A percentile compares a stretch with the other conserved stretches of the same genome.
These are phyloP conservation scores for Diddensiella santjacobensis DNA, from an alignment of 805 yeast genomes.

Conservation along the genomic window DNA sequence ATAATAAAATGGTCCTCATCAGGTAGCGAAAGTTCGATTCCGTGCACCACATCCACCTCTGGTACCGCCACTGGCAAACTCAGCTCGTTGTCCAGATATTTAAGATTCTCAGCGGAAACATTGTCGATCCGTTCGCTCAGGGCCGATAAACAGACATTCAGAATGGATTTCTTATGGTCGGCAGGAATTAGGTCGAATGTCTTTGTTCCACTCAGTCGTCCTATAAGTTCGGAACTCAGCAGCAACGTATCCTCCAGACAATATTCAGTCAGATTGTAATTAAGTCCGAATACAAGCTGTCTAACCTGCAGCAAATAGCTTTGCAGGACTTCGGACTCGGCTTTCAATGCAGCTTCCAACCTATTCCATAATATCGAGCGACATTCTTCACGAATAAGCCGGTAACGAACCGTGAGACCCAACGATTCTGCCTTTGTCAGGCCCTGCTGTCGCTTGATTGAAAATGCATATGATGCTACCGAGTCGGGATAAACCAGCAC, in stretches of 20 bases:
- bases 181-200: slow-evolving; percentile 9
- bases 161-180: slow-evolving; percentile 1
- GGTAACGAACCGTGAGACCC: neutral
- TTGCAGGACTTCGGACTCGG: neutral
- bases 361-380: neutral
- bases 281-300: neutral
- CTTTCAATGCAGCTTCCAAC: neutral
- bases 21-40: slow-evolving; percentile 43
- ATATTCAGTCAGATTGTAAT: slow-evolving; percentile 7
- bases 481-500: slow-evolving; percentile 63
- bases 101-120: slow-evolving; percentile 14
- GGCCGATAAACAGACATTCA: slow-evolving; percentile 4
- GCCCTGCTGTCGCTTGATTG: slow-evolving; percentile 36
- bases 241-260: slow-evolving; percentile 5
- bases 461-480: slow-evolving; percentile 59
- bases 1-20: slow-evolving; percentile 47
- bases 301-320: slow-evolving; percentile 1
- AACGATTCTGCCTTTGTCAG: slow-evolving; percentile 14
- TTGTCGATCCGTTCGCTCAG: slow-evolving; percentile 9
- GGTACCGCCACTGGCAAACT: slow-evolving; percentile 62
- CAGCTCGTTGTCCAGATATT: slow-evolving; percentile 30
- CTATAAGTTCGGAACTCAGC: neutral
- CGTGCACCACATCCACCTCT: slow-evolving; percentile 54
- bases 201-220: neutral
- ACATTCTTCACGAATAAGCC: neutral